phyloP scores from a whole-genome alignment of 352 stramenopile species.

The Phytophthora pini region DNA sequence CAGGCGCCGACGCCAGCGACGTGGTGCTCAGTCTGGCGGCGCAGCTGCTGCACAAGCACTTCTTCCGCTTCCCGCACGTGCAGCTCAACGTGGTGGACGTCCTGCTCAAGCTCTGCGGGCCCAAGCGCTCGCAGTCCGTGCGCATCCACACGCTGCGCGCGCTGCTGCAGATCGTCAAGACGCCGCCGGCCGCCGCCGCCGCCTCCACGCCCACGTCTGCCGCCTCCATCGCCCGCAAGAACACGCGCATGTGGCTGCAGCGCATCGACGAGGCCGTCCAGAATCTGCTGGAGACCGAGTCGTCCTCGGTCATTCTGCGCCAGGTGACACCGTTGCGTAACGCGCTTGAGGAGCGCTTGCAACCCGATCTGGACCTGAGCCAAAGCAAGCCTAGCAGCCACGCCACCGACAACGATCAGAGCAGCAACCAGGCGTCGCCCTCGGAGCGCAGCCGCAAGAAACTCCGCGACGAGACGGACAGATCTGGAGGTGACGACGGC shows the following conservation, averaged over 20 bases:
- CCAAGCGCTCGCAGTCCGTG: slow-evolving; percentile 57
- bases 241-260: slow-evolving; percentile 45
- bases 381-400: slow-evolving; percentile 12
- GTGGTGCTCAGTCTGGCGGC: slow-evolving; percentile 71
- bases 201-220: slow-evolving; percentile 34
- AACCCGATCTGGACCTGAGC: slow-evolving; percentile 3
- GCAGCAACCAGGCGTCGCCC: slow-evolving; percentile 16
- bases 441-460: slow-evolving; percentile 32
- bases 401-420: not conserved
- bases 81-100: slow-evolving; percentile 77
- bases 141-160: slow-evolving; percentile 81
- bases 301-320: slow-evolving; percentile 62
- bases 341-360: slow-evolving; percentile 47
- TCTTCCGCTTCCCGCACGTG: slow-evolving; percentile 80
- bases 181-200: slow-evolving; percentile 23
- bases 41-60: slow-evolving; percentile 81
- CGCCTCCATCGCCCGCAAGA: slow-evolving; percentile 36
- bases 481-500: not conserved
- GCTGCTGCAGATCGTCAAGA: slow-evolving; percentile 75
- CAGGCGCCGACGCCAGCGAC: slow-evolving; percentile 39
- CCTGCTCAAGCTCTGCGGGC: slow-evolving; percentile 54
- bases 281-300: slow-evolving; percentile 52
- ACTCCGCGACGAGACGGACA: slow-evolving; percentile 28
- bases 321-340: slow-evolving; percentile 66
- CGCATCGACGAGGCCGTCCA: slow-evolving; percentile 48